These are phyloP conservation scores for Sordariomycetes sp. DNA, from an alignment of 2,329 filamentous ascomycete species.

Conservation along the genomic window DNA sequence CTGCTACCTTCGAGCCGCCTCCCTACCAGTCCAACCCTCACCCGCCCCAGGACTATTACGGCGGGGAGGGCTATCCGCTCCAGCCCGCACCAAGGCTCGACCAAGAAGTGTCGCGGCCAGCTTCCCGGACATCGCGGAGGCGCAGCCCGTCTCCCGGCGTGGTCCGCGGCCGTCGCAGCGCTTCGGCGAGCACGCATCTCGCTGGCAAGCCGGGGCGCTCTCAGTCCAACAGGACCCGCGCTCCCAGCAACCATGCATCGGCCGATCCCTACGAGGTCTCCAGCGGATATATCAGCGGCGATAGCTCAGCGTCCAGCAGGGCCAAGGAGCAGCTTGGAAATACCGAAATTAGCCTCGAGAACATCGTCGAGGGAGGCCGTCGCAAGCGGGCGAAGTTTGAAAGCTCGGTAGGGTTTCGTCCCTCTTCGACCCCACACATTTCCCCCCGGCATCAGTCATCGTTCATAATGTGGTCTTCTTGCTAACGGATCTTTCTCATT, in stretches of 20 bases:
- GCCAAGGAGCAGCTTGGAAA: constrained; percentile 81
- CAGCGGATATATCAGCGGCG: constrained; percentile 78
- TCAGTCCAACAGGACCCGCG: constrained; percentile 55
- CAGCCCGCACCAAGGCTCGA: constrained; percentile 39
- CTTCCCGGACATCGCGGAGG: constrained; percentile 59
- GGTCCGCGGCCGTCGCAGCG: constrained; percentile 63
- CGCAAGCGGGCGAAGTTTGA: constrained; percentile 92
- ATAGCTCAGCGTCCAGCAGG: constrained; percentile 58
- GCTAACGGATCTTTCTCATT: constrained; percentile 5
- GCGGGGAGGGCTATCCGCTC: constrained; percentile 38
- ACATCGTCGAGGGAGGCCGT: constrained; percentile 93
- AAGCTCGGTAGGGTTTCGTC: constrained; percentile 63
- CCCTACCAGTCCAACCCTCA: constrained; percentile 5
- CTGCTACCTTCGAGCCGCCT: constrained; percentile 39
- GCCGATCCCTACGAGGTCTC: constrained; percentile 56
- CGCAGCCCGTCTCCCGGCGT: constrained; percentile 65
- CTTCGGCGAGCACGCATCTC: constrained; percentile 49
- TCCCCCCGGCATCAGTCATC: neutral
- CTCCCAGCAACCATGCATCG: constrained; percentile 28
- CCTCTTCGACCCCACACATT: neutral
- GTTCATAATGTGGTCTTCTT: neutral
- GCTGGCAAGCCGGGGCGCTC: constrained; percentile 55
- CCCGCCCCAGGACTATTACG: constrained; percentile 28
- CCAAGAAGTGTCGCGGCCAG: constrained; percentile 54
- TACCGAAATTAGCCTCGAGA: constrained; percentile 95